Percentiles rank a stretch among this genome's conserved stretches.
phyloP scores from a whole-genome alignment of 306 rosid species.

The Vigna mungo region DNA sequence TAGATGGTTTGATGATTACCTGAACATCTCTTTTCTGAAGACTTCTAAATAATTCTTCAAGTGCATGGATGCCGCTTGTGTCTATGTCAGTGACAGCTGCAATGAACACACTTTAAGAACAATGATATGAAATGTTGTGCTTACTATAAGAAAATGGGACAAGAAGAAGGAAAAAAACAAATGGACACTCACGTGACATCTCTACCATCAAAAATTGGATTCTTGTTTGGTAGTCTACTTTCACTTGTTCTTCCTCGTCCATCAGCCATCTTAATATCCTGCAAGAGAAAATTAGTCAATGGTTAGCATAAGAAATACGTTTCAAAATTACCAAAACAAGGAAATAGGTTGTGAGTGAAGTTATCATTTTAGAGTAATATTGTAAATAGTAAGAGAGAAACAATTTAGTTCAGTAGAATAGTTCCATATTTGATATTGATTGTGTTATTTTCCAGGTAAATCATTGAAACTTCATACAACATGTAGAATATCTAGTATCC shows the following conservation, averaged over 20 bases:
- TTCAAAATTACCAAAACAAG: neutral
- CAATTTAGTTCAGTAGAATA: neutral
- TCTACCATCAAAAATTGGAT: slow-evolving; percentile 82
- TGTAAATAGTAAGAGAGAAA: neutral
- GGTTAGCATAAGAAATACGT: slow-evolving; percentile 26
- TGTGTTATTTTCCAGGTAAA: neutral
- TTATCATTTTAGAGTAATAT: neutral
- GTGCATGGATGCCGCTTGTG: slow-evolving; percentile 95
- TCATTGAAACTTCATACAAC: slow-evolving; percentile 15
- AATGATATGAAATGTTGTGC: slow-evolving; percentile 23
- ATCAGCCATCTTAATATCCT: slow-evolving; percentile 89
- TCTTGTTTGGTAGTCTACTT: slow-evolving; percentile 52
- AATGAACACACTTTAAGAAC: slow-evolving; percentile 33
- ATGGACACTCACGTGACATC: slow-evolving; percentile 82
- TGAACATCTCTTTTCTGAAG: slow-evolving; percentile 84
- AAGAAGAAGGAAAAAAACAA: neutral
- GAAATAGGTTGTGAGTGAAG: neutral
- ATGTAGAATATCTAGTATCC: slow-evolving; percentile 14
- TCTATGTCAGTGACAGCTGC: slow-evolving; percentile 95
- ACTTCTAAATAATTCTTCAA: slow-evolving; percentile 77
- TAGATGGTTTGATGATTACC: slow-evolving; percentile 53
- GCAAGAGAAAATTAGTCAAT: slow-evolving; percentile 46
- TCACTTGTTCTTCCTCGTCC: slow-evolving; percentile 76
- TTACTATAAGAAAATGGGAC: neutral
- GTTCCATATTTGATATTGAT: slow-evolving; percentile 3